phyloP scores from a whole-genome alignment of 2,329 filamentous ascomycete species.

The Fusarium sp. region DNA sequence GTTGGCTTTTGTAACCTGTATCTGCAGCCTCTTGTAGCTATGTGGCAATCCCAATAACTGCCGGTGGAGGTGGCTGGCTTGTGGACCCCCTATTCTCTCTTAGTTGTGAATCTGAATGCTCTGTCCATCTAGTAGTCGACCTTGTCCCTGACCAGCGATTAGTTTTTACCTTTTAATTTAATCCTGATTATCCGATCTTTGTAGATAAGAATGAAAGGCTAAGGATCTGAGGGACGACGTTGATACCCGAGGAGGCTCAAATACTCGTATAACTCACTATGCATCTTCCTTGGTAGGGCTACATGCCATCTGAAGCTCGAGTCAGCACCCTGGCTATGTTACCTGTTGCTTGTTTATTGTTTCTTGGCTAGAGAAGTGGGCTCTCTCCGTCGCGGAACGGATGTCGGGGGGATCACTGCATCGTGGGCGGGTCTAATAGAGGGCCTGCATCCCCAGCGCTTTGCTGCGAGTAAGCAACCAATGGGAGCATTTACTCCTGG shows the following conservation, averaged over 20 bases:
- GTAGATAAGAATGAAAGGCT: background rate
- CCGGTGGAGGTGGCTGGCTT: background rate
- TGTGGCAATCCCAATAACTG: background rate
- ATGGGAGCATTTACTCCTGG: background rate
- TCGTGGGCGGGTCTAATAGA: background rate
- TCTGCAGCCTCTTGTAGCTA: background rate
- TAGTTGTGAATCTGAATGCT: background rate
- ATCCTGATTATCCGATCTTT: background rate
- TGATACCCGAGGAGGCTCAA: background rate
- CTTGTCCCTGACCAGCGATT: too few species aligned
- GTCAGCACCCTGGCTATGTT: background rate
- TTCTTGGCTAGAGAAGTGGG: background rate
- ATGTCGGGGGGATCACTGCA: constrained; percentile 1
- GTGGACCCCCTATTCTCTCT: background rate
- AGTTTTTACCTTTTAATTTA: background rate
- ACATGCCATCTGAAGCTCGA: background rate
- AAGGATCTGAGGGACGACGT: background rate
- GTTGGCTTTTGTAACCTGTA: background rate
- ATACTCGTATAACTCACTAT: background rate
- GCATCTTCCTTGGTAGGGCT: background rate
- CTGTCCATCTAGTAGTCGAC: background rate
- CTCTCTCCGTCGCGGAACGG: background rate
- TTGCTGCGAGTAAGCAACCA: background rate
- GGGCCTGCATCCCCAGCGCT: background rate
- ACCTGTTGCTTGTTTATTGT: background rate